Percentiles rank a stretch among this genome's conserved stretches.
Conservation (phyloP, 2,329 filamentous ascomycete species). For the Cercospora janseana region DNA sequence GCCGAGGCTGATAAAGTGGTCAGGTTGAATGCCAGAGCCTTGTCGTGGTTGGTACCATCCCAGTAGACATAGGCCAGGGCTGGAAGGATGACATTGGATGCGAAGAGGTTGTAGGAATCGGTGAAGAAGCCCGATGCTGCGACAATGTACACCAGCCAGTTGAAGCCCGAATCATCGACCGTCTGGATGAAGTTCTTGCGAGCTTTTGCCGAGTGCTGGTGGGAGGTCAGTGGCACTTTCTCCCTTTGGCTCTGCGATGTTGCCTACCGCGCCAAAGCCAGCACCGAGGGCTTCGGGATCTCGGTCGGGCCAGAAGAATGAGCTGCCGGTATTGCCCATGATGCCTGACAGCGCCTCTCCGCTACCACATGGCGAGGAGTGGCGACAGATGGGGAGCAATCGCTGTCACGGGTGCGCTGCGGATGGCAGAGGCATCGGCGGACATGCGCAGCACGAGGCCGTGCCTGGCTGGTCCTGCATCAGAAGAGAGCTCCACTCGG, state of each 20-base stretch:
- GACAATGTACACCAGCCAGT: slow-evolving; percentile 38
- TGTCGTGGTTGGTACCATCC: slow-evolving; percentile 26
- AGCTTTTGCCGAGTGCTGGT: background rate
- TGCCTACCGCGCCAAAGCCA: slow-evolving; percentile 3
- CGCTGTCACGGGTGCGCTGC: too few relatives aligned
- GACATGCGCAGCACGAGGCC: too few relatives aligned
- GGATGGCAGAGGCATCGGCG: too few relatives aligned
- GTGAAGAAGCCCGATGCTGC: slow-evolving; percentile 44
- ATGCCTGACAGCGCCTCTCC: too few relatives aligned
- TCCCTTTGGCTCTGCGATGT: background rate
- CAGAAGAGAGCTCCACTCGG: too few relatives aligned
- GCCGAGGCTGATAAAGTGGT: slow-evolving; percentile 43
- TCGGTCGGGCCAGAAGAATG: slow-evolving; percentile 18
- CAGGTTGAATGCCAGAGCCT: slow-evolving; percentile 39
- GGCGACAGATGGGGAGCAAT: too few relatives aligned
- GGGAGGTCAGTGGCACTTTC: too few relatives aligned
- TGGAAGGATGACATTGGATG: slow-evolving; percentile 43
- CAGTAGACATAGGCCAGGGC: slow-evolving; percentile 44
- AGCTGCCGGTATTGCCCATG: slow-evolving; percentile 5
- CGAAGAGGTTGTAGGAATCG: slow-evolving; percentile 43
- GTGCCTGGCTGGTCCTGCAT: too few relatives aligned
- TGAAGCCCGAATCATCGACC: slow-evolving; percentile 25
- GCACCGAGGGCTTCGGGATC: slow-evolving; percentile 17
- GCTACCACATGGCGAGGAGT: too few relatives aligned
- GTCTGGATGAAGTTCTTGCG: slow-evolving; percentile 12